Conservation (phyloP, 164 flowering plant genomes). For the Nymphaea colorata region DNA sequence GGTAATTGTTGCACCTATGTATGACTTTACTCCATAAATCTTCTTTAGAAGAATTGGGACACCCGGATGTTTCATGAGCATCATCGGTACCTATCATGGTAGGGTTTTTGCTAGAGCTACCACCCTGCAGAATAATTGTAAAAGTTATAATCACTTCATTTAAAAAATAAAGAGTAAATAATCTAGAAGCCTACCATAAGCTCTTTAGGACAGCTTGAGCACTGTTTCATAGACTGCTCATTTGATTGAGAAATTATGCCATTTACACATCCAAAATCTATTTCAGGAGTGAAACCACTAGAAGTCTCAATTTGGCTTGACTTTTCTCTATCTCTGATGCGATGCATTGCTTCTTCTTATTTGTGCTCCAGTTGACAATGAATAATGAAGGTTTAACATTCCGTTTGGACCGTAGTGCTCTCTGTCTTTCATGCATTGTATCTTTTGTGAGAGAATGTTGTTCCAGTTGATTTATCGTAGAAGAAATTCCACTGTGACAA, state of each 20-base stretch:
- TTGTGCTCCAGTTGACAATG: conserved; percentile 19
- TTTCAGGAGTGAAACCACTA: neutral
- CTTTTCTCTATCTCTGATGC: neutral
- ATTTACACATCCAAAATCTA: conserved; percentile 11
- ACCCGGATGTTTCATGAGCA: conserved; percentile 21
- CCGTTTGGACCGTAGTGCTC: conserved; percentile 34
- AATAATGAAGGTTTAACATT: conserved; percentile 24
- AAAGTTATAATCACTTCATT: conserved; percentile 1
- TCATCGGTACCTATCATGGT: conserved; percentile 2
- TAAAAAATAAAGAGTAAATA: neutral
- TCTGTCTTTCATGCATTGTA: too few species aligned
- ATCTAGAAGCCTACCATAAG: conserved; percentile 14
- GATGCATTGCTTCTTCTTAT: conserved; percentile 29
- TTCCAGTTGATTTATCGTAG: conserved; percentile 8
- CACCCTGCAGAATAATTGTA: conserved; percentile 18
- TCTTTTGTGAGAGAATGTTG: conserved; percentile 11
- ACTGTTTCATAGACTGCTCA: conserved; percentile 13
- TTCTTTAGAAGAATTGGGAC: conserved; percentile 81
- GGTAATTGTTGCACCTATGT: too few species aligned
- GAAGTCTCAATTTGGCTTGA: conserved; percentile 1
- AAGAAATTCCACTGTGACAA: conserved; percentile 31
- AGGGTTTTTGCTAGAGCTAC: neutral
- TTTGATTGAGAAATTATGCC: conserved; percentile 1
- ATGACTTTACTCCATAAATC: conserved; percentile 48
- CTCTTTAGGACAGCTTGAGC: conserved; percentile 10